Conservation (phyloP, 2,329 filamentous ascomycete genomes). For the Coniochaeta ligniaria region DNA sequence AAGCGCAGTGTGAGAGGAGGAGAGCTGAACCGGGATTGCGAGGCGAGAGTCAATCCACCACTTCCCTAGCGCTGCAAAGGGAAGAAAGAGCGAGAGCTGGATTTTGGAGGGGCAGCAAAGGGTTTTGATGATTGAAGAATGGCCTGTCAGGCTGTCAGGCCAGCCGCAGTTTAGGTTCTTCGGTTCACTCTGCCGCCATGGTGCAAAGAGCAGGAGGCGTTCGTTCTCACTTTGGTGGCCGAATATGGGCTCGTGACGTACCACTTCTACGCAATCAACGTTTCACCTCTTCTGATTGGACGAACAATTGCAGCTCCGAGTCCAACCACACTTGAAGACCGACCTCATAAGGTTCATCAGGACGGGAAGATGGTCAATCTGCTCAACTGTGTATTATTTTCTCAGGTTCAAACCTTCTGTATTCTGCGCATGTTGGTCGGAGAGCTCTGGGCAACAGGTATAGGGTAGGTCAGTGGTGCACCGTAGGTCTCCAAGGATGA, state of each 20-base stretch:
- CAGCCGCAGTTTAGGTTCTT: neutral
- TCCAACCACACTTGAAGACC: neutral
- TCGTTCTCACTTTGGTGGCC: neutral
- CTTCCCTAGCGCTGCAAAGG: neutral
- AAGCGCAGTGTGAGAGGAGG: neutral
- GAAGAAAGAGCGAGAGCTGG: neutral
- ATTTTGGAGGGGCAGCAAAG: neutral
- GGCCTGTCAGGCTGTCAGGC: neutral
- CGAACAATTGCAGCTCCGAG: neutral
- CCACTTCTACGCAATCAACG: neutral
- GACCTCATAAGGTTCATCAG: neutral
- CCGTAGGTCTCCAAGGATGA: no score
- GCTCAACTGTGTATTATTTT: neutral
- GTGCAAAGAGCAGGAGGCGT: neutral
- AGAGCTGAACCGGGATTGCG: neutral
- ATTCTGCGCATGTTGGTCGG: no score
- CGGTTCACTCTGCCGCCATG: neutral
- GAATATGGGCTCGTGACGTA: constrained; percentile 1
- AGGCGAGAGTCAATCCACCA: neutral
- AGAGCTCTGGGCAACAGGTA: no score
- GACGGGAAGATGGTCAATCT: neutral
- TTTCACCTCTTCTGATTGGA: neutral
- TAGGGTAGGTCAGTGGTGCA: no score
- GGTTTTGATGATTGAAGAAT: neutral
- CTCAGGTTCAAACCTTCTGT: neutral